Percentiles rank a stretch among this genome's conserved stretches.
Evolutionary conservation across 1,284 basidiomycete genomes (phyloP).

Genomic region (Ustilago sp.): DNA sequence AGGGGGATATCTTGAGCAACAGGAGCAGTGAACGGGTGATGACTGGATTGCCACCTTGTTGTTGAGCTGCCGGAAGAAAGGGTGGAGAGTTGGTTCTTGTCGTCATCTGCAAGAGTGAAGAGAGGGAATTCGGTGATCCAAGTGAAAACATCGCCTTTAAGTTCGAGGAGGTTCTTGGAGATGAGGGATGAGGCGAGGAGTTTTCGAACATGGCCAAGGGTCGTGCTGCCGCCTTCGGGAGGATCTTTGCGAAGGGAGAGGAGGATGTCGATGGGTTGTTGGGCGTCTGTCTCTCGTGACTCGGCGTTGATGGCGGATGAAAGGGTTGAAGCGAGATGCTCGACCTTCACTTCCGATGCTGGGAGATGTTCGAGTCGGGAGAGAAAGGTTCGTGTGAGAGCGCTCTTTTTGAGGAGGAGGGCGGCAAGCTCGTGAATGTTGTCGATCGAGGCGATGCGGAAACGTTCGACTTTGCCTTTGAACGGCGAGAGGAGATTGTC

Average conservation of each 20-base stretch:
- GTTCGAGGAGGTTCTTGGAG: conserved; percentile 73
- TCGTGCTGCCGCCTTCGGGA: conserved; percentile 82
- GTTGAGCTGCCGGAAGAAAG: conserved; percentile 16
- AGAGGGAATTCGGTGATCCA: conserved; percentile 97
- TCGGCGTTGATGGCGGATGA: conserved; percentile 71
- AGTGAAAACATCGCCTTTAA: conserved; percentile 79
- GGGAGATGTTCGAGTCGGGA: conserved; percentile 20
- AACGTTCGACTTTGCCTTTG: conserved; percentile 54
- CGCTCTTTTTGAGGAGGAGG: conserved; percentile 58
- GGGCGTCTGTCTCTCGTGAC: conserved; percentile 71
- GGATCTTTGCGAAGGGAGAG: conserved; percentile 41
- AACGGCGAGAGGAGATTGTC: conserved; percentile 35
- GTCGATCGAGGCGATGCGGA: conserved; percentile 39
- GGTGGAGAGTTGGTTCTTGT: conserved; percentile 82
- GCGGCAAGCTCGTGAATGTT: conserved; percentile 51
- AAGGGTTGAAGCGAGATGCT: conserved; percentile 27
- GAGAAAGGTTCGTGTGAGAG: conserved; percentile 32
- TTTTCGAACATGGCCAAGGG: conserved; percentile 80
- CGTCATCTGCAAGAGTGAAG: conserved; percentile 86
- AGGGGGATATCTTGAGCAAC: conserved; percentile 84
- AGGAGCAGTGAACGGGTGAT: conserved; percentile 97
- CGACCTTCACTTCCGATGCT: conserved; percentile 43
- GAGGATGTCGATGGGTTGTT: conserved; percentile 52
- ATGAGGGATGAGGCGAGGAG: conserved; percentile 76
- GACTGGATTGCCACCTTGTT: conserved; percentile 83